These are phyloP conservation scores for Trametes cinnabarina DNA, from an alignment of 768 basidiomycete species.

Conservation along the genomic window DNA sequence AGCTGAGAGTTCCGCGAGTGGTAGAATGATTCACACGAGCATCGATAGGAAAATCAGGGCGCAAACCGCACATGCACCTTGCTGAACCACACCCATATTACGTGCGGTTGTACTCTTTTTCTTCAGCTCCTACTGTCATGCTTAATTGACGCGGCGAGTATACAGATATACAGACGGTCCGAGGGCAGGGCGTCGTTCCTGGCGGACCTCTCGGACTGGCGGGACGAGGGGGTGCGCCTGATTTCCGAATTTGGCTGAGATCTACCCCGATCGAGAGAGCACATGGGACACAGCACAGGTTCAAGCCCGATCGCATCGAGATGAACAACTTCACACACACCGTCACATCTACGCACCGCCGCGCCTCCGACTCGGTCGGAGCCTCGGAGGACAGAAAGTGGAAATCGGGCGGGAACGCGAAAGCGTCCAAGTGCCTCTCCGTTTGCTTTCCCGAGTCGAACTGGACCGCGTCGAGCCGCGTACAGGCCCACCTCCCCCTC, in stretches of 20 bases:
- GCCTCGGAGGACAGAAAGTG: not conserved
- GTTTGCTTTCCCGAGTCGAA: not conserved
- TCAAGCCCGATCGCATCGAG: slow-evolving; percentile 3
- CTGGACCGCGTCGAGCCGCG: not conserved
- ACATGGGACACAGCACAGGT: not conserved
- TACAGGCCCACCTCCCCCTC: not conserved
- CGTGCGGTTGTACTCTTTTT: no score
- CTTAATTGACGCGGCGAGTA: not conserved
- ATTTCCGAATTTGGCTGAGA: not conserved
- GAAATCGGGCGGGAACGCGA: not conserved
- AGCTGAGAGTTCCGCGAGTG: no score
- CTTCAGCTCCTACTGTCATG: not conserved
- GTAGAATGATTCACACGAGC: no score
- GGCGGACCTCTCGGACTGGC: not conserved
- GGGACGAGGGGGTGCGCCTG: not conserved
- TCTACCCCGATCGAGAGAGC: slow-evolving; percentile 4
- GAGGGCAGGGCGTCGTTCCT: not conserved
- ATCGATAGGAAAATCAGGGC: no score
- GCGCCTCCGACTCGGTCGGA: not conserved
- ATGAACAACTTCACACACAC: not conserved
- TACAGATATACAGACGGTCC: no score
- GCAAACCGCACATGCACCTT: no score
- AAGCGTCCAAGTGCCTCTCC: not conserved
- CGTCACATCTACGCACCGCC: not conserved
- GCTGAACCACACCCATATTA: no score